Evolutionary conservation across 805 yeast species (phyloP).

Genomic region (Wickerhamomyces bovis): DNA sequence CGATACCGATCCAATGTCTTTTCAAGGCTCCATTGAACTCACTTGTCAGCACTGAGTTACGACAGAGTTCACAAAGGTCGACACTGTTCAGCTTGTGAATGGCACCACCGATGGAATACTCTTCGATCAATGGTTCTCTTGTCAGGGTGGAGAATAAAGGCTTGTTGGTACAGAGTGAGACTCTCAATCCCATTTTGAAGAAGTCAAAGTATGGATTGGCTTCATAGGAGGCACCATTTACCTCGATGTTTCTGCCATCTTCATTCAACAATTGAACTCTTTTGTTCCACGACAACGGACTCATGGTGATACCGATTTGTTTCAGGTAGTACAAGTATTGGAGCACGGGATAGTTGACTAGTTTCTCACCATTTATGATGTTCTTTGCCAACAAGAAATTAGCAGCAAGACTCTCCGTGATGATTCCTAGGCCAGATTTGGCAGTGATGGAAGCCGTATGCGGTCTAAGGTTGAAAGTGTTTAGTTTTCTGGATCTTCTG

Average conservation of each 20-base stretch:
- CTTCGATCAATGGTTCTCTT: conserved; percentile 25
- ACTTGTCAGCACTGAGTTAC: conserved; percentile 23
- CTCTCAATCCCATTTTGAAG: conserved; percentile 21
- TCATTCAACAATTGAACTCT: conserved; percentile 18
- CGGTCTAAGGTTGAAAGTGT: conserved; percentile 18
- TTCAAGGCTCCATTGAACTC: conserved; percentile 22
- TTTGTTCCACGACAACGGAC: conserved; percentile 26
- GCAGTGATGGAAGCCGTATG: conserved; percentile 20
- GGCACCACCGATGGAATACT: conserved; percentile 22
- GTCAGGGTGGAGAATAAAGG: conserved; percentile 23
- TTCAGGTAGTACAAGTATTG: conserved; percentile 23
- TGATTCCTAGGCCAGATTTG: conserved; percentile 21
- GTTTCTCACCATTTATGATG: conserved; percentile 23
- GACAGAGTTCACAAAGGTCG: conserved; percentile 22
- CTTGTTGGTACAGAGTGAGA: conserved; percentile 20
- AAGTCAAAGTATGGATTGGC: conserved; percentile 20
- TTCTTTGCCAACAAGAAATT: conserved; percentile 18
- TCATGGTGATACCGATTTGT: conserved; percentile 25
- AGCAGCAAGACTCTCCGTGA: conserved; percentile 21
- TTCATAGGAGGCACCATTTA: conserved; percentile 12
- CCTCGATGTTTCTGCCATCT: conserved; percentile 16
- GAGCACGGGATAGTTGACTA: conserved; percentile 19
- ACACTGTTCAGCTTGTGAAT: conserved; percentile 22
- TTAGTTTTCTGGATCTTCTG: conserved; percentile 13
- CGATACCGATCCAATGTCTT: conserved; percentile 25